Evolutionary conservation across 2,329 filamentous ascomycete genomes (phyloP).

Genomic region (Phyllosticta paracitricarpa): DNA sequence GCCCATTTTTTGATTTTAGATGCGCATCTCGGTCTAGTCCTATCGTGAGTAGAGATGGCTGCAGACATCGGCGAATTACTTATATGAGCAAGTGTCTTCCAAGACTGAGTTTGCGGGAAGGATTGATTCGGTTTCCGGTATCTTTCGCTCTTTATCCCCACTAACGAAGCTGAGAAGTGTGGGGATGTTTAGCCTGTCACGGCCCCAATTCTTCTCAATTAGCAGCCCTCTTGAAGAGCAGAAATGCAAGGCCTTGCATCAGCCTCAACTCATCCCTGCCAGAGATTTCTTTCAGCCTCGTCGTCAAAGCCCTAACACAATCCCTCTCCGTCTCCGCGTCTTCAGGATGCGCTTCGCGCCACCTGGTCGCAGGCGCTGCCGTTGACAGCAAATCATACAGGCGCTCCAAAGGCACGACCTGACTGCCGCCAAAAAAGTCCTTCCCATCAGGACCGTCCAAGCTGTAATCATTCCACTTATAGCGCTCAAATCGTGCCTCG

Average conservation of each 20-base stretch:
- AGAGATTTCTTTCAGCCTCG: conserved; percentile 12
- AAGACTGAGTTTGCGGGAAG: too few relatives aligned
- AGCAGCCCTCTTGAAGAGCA: conserved; percentile 2
- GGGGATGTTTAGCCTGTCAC: not conserved
- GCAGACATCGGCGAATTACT: too few relatives aligned
- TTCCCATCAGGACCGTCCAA: conserved; percentile 15
- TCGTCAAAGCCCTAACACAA: conserved; percentile 23
- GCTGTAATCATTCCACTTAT: conserved; percentile 33
- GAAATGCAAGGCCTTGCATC: not conserved
- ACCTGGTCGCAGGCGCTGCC: conserved; percentile 32
- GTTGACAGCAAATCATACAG: conserved; percentile 31
- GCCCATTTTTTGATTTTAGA: too few relatives aligned
- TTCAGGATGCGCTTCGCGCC: conserved; percentile 37
- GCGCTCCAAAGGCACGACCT: conserved; percentile 21
- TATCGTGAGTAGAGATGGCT: too few relatives aligned
- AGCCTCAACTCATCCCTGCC: not conserved
- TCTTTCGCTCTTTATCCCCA: too few relatives aligned
- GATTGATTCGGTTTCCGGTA: too few relatives aligned
- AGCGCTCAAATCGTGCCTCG: conserved; percentile 29
- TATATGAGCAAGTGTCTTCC: too few relatives aligned
- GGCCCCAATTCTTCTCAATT: not conserved
- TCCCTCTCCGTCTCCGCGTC: conserved; percentile 32
- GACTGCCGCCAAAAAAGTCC: conserved; percentile 18
- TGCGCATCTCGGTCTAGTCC: too few relatives aligned
- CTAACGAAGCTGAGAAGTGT: too few relatives aligned